These are phyloP conservation scores for Ballota nigra DNA, from an alignment of 257 asterid species.

Conservation along the genomic window DNA sequence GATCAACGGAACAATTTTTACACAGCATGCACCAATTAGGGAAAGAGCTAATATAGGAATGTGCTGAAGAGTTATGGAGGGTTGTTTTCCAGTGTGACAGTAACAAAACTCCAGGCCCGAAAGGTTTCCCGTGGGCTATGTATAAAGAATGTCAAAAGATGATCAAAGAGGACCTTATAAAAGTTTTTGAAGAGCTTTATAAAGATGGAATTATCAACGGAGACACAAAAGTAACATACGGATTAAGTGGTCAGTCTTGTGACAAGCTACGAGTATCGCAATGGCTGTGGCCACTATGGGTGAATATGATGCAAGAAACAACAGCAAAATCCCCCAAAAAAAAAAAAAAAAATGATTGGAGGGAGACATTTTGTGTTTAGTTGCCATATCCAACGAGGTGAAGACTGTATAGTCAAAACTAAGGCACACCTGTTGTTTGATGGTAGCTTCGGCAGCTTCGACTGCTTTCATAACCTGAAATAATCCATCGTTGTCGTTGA, in stretches of 20 bases:
- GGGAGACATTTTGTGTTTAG: neutral
- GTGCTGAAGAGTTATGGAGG: neutral
- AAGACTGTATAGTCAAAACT: neutral
- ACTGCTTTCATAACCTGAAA: slow-evolving; percentile 95
- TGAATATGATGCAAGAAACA: neutral
- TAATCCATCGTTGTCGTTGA: slow-evolving; percentile 60
- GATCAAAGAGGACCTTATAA: neutral
- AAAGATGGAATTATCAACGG: neutral
- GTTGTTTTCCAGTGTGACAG: neutral
- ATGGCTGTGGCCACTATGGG: neutral
- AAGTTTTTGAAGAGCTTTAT: neutral
- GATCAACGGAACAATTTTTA: neutral
- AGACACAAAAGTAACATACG: neutral
- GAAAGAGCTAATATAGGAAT: neutral
- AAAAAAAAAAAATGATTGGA: too few relatives aligned
- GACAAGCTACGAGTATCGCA: neutral
- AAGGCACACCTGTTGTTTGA: slow-evolving; percentile 74
- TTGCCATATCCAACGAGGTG: neutral
- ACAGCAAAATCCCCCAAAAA: neutral
- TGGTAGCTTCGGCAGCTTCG: slow-evolving; percentile 92
- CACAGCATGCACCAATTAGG: neutral
- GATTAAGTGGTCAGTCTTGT: neutral
- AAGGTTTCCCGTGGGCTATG: neutral
- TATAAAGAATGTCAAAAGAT: neutral
- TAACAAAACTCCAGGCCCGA: neutral